These are phyloP conservation scores for Colletotrichum falcatum DNA, from an alignment of 2,329 filamentous ascomycete species.

Conservation along the genomic window DNA sequence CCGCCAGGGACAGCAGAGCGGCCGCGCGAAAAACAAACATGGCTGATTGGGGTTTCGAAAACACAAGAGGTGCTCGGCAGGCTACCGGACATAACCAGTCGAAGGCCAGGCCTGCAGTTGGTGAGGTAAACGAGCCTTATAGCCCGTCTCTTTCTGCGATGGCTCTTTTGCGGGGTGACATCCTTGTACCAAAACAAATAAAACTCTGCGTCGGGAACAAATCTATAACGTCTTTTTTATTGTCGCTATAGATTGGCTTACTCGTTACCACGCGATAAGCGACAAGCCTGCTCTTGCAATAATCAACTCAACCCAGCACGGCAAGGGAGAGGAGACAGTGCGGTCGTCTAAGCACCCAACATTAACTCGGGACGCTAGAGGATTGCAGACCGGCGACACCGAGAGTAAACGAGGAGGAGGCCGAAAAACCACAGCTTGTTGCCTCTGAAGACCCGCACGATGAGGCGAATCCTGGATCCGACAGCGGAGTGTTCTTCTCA, in stretches of 20 bases:
- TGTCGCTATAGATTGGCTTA: background rate
- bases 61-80: background rate
- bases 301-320: background rate
- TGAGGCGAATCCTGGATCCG: no score
- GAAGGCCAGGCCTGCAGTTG: no score
- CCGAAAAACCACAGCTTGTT: no score
- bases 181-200: no score
- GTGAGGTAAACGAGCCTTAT: background rate
- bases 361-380: background rate
- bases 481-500: no score
- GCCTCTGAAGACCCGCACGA: no score
- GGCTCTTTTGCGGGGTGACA: background rate
- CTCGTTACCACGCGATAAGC: background rate
- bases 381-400: no score
- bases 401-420: background rate
- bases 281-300: no score
- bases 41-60: background rate
- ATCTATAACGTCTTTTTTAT: fast-evolving
- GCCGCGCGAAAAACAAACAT: background rate
- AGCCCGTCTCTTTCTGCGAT: background rate
- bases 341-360: no score
- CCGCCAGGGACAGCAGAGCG: no score
- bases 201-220: background rate
- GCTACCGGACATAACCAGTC: background rate
- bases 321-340: fast-evolving